Evolutionary conservation across 2,329 filamentous ascomycete species (phyloP), one percentile per base, ranked within the genome.

Genomic region (Cladosporium sp.): DNA sequence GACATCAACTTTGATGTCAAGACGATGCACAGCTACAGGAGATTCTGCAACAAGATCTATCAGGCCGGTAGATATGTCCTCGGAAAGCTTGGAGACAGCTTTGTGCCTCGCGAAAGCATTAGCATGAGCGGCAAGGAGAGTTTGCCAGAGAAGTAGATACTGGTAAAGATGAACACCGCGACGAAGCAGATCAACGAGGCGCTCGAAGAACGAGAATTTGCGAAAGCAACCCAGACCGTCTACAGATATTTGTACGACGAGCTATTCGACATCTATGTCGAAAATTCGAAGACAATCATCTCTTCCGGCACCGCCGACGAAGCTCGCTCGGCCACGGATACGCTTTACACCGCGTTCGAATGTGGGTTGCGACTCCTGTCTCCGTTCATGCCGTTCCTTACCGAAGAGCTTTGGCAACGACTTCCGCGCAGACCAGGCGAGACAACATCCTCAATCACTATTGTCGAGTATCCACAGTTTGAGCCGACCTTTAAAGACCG

Each of bases 1-100:
- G 90, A 95, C 67, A 93, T 95, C 74, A 88, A 87, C 69, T 88
- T 94, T 67, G 90, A 97, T 69, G 87, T 97, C 72, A 89, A 92
- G 78, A 89, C 96, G 65, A 96, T 97, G 74, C 86, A 94, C 72
- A 90, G 85, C 61, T 97, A 96, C 80, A 87, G 93, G 61, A 88
- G 91, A 70, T 97, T 97, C 84, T 97, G 92, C 73, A 96, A 96
- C 82, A 96, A 96, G 82, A 95, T 92, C 68, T 97, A 94, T 79
- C 92, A 97, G 78, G 93, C 94, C 47, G 94, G 89, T 61, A 97
- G 97, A 77, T 99, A 90, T 71, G 92, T 96, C 19, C 83, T 97
- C 50, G 88, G 89, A 64, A 90, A 88, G 64, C 76, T 94, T 47
- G 84, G 82, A 8, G 74, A 81, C 55, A 83, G 86, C 69, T 92